These are phyloP conservation scores for Polygonum maritimum DNA, from an alignment of 148 eudicot genomes.

Conservation along the genomic window DNA sequence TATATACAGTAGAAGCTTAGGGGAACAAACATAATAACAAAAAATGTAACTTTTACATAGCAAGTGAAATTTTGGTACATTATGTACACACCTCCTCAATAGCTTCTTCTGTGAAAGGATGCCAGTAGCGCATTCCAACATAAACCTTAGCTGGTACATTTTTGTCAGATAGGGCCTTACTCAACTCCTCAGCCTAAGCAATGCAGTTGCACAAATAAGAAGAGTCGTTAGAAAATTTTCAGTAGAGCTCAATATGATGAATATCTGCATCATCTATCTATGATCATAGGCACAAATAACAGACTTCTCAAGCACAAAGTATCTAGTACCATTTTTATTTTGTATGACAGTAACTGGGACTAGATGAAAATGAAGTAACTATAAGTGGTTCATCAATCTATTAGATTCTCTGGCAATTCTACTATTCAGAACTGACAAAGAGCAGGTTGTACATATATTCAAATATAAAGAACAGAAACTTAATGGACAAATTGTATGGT, in stretches of 20 bases:
- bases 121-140: conserved; percentile 99
- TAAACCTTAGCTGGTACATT: conserved; percentile 88
- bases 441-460: not conserved
- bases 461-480: not conserved
- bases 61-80: not conserved
- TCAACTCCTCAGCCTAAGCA: conserved; percentile 76
- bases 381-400: not conserved
- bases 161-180: conserved; percentile 64
- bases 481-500: not conserved
- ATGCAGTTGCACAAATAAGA: conserved; percentile 6
- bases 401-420: not conserved
- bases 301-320: not conserved
- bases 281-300: not conserved
- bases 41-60: not conserved
- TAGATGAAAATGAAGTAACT: not conserved
- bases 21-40: not conserved
- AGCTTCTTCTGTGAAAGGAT: conserved; percentile 99
- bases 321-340: too few relatives aligned
- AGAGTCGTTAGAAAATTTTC: not conserved
- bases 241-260: conserved; percentile 1
- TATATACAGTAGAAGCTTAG: not conserved
- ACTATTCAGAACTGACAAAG: not conserved
- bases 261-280: not conserved
- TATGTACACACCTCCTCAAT: conserved; percentile 61
- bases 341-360: too few relatives aligned